A percentile compares a stretch with the other conserved stretches of the same genome.
Evolutionary conservation across 495 filamentous ascomycete genomes (phyloP).

Genomic region (Emericellopsis terricola): DNA sequence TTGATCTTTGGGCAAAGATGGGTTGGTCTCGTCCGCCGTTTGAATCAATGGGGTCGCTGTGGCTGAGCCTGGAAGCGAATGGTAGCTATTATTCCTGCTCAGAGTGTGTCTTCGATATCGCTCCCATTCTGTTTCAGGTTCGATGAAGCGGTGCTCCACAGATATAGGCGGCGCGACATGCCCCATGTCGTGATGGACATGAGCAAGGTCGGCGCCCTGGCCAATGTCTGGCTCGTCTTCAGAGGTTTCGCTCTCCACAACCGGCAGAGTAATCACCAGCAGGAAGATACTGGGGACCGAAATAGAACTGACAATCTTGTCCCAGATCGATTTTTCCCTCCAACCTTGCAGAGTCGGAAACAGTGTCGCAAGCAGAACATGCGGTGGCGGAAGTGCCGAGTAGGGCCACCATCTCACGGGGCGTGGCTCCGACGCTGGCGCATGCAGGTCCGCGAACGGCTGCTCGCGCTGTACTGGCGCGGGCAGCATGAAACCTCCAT

Average conservation of each 20-base stretch:
- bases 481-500: conserved; percentile 17
- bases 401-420: conserved; percentile 59
- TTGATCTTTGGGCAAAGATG: no score
- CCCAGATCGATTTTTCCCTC: conserved; percentile 57
- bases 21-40: conserved; percentile 1
- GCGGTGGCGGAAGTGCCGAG: conserved; percentile 45
- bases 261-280: conserved; percentile 81
- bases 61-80: neutral
- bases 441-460: conserved; percentile 17
- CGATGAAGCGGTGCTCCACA: conserved; percentile 8
- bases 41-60: neutral
- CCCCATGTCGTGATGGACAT: neutral
- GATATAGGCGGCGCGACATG: conserved; percentile 9
- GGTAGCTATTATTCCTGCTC: conserved; percentile 18
- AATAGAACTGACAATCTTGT: conserved; percentile 57
- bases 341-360: conserved; percentile 81
- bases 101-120: conserved; percentile 17
- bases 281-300: conserved; percentile 82
- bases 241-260: conserved; percentile 46
- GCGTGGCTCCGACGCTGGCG: conserved; percentile 23
- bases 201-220: conserved; percentile 13
- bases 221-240: conserved; percentile 30
- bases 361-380: conserved; percentile 50
- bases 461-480: conserved; percentile 3
- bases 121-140: conserved; percentile 30